Evolutionary conservation across 129 eudicot genomes (phyloP).

Genomic region (Calendula officinalis): DNA sequence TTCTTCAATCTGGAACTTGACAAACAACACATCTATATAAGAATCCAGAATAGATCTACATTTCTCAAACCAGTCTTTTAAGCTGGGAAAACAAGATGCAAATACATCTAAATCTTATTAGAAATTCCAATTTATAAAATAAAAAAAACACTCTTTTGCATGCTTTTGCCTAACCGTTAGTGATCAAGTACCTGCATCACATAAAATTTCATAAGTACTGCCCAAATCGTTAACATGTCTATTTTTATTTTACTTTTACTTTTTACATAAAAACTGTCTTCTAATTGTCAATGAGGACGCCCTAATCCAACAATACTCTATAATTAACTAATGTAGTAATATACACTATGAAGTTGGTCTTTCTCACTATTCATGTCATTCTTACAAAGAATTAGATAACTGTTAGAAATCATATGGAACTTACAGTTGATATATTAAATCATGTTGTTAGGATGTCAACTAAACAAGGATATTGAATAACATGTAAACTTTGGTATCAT

Average conservation of each 20-base stretch:
- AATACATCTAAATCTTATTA: constrained; percentile 30
- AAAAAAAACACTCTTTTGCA: constrained; percentile 23
- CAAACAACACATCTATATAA: not conserved
- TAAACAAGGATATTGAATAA: no score
- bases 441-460: no score
- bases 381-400: no score
- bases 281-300: no score
- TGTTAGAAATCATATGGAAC: no score
- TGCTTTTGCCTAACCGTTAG: constrained; percentile 22
- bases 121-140: constrained; percentile 15
- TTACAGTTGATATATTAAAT: no score
- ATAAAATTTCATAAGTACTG: not conserved
- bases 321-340: no score
- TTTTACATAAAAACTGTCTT: no score
- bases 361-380: no score
- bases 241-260: not conserved
- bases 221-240: not conserved
- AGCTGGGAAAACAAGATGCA: constrained; percentile 20
- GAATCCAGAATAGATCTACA: constrained; percentile 21
- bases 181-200: constrained; percentile 37
- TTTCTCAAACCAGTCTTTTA: constrained; percentile 17
- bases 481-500: no score
- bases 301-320: no score
- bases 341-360: no score
- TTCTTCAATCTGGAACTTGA: not conserved